Conservation (phyloP, 768 basidiomycete genomes). For the Chalciporus piperatus region DNA sequence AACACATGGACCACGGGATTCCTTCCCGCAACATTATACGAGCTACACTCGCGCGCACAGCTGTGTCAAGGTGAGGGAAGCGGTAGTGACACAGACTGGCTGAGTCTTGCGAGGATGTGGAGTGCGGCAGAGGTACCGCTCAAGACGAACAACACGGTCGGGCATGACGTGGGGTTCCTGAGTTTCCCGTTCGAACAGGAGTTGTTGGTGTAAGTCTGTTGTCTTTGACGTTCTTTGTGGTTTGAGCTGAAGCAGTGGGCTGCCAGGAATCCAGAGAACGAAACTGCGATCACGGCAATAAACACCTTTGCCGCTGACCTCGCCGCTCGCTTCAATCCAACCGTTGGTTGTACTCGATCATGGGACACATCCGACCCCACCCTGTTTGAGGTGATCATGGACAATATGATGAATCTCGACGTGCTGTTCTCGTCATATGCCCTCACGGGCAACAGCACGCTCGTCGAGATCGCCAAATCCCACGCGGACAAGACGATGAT, state of each 20-base stretch:
- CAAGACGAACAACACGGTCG: constrained; percentile 45
- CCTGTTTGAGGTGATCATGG: constrained; percentile 68
- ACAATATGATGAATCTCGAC: constrained; percentile 81
- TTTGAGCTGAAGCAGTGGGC: not conserved
- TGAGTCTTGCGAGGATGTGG: constrained; percentile 49
- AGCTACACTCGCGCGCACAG: constrained; percentile 49
- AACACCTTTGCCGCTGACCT: constrained; percentile 56
- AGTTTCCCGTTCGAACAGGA: constrained; percentile 69
- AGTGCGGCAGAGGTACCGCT: constrained; percentile 51
- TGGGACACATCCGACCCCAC: constrained; percentile 62
- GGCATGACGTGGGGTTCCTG: constrained; percentile 71
- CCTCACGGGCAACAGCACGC: constrained; percentile 58
- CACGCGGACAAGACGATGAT: constrained; percentile 67
- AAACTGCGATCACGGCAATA: constrained; percentile 53
- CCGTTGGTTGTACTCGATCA: constrained; percentile 68
- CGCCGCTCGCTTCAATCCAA: constrained; percentile 53
- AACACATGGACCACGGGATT: constrained; percentile 70
- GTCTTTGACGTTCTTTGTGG: not conserved
- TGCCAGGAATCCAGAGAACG: constrained; percentile 52
- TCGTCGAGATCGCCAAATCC: constrained; percentile 56
- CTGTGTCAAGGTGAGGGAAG: constrained; percentile 47
- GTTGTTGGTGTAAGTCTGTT: constrained; percentile 46
- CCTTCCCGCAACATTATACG: constrained; percentile 61
- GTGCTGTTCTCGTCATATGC: constrained; percentile 55
- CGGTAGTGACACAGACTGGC: constrained; percentile 48